Evolutionary conservation across 805 yeast genomes (phyloP).

Genomic region (Priceomyces medius): DNA sequence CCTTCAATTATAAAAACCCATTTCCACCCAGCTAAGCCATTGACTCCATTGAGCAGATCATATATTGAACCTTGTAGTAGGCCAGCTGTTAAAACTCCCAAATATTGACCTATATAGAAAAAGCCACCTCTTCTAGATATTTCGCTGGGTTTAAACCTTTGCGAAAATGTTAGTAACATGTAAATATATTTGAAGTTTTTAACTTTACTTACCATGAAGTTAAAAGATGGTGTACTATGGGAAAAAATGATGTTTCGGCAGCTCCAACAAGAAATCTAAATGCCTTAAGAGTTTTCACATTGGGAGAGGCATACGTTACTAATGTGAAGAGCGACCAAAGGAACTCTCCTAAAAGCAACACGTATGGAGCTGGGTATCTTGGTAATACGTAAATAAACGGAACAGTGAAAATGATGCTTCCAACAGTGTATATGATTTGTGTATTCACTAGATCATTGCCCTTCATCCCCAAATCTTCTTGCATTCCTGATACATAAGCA

Average conservation of each 20-base stretch:
- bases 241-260: slow-evolving; percentile 61
- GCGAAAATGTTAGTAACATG: neutral
- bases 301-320: slow-evolving; percentile 49
- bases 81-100: slow-evolving; percentile 63
- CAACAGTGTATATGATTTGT: slow-evolving; percentile 58
- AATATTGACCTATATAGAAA: slow-evolving; percentile 60
- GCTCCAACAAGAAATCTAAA: slow-evolving; percentile 66
- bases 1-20: slow-evolving; percentile 74
- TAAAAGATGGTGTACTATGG: slow-evolving; percentile 40
- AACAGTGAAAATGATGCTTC: slow-evolving; percentile 58
- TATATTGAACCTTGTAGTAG: slow-evolving; percentile 59
- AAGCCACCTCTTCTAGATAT: slow-evolving; percentile 59
- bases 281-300: slow-evolving; percentile 54
- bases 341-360: slow-evolving; percentile 56
- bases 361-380: slow-evolving; percentile 53
- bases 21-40: slow-evolving; percentile 65
- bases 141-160: slow-evolving; percentile 54
- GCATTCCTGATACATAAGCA: slow-evolving; percentile 67
- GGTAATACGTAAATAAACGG: slow-evolving; percentile 62
- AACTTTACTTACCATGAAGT: slow-evolving; percentile 42
- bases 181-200: too few relatives aligned
- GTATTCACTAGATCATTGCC: slow-evolving; percentile 65
- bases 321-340: slow-evolving; percentile 69
- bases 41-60: slow-evolving; percentile 44
- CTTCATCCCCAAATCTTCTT: slow-evolving; percentile 52